phyloP scores from a whole-genome alignment of 805 yeast species.

The Nakazawaea holstii region DNA sequence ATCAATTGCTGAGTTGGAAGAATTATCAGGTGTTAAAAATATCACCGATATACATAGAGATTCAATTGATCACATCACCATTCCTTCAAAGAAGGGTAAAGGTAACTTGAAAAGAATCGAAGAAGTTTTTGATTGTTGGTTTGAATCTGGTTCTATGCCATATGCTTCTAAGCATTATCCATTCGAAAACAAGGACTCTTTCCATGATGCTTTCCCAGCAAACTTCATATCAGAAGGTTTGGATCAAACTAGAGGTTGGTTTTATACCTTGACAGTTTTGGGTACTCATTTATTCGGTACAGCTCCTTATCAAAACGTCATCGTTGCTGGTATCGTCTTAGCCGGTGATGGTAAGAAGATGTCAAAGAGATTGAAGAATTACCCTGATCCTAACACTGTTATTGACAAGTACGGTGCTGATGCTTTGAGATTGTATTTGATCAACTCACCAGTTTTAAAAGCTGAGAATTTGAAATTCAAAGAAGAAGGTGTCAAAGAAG shows the following conservation, averaged over 20 bases:
- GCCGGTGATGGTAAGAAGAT: constrained; percentile 99
- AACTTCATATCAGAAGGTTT: constrained; percentile 98
- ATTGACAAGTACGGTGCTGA: constrained; percentile 94
- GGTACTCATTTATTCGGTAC: constrained; percentile 91
- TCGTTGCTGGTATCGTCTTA: constrained; percentile 92
- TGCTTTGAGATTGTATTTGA: constrained; percentile 90
- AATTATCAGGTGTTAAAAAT: constrained; percentile 74
- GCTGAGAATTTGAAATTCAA: constrained; percentile 96
- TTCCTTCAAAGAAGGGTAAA: constrained; percentile 87
- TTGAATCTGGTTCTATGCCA: constrained; percentile 99
- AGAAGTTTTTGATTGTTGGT: constrained; percentile 99
- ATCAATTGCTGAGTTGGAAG: constrained; percentile 78
- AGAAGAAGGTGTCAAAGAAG: constrained; percentile 98
- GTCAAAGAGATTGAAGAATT: constrained; percentile 97
- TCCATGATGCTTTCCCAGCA: constrained; percentile 82
- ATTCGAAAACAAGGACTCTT: constrained; percentile 74
- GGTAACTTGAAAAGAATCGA: constrained; percentile 86
- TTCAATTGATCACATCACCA: constrained; percentile 82
- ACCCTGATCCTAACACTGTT: constrained; percentile 88
- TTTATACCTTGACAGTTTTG: constrained; percentile 90
- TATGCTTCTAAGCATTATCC: constrained; percentile 97
- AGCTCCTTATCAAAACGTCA: constrained; percentile 92
- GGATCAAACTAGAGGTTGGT: constrained; percentile 99
- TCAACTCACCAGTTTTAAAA: constrained; percentile 94
- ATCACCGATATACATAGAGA: constrained; percentile 95